Evolutionary conservation across 1,284 basidiomycete species (phyloP).

Genomic region (Trametes sp.): DNA sequence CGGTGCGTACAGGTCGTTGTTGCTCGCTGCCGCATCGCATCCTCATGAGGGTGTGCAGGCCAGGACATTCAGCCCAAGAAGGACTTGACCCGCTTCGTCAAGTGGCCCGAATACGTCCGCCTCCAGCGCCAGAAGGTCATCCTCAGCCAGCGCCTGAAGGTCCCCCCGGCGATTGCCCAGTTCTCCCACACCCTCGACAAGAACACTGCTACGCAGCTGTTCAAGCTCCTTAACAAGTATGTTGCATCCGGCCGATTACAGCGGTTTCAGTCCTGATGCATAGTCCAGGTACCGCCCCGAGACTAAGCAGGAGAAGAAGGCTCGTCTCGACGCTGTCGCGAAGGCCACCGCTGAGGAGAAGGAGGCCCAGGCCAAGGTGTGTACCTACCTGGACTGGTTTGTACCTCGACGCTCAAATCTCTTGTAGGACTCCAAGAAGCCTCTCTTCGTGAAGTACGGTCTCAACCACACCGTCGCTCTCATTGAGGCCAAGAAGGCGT

Average conservation of each 20-base stretch:
- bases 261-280: neutral
- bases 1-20: conserved; percentile 60
- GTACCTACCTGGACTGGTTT: too few relatives aligned
- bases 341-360: conserved; percentile 82
- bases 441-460: conserved; percentile 95
- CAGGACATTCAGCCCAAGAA: conserved; percentile 93
- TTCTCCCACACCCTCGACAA: conserved; percentile 99
- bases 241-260: conserved; percentile 1
- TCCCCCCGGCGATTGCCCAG: conserved; percentile 97
- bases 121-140: conserved; percentile 99
- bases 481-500: conserved; percentile 97
- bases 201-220: conserved; percentile 98
- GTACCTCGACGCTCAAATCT: too few relatives aligned
- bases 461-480: conserved; percentile 97
- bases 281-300: conserved; percentile 76
- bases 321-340: conserved; percentile 83
- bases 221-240: conserved; percentile 98
- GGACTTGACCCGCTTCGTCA: conserved; percentile 98
- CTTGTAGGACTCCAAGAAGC: conserved; percentile 88
- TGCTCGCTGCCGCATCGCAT: neutral
- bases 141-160: conserved; percentile 98
- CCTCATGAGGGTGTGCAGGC: conserved; percentile 56
- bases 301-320: conserved; percentile 98
- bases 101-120: conserved; percentile 99
- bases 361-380: conserved; percentile 73